Percentiles rank a stretch among this genome's conserved stretches.
These are phyloP conservation scores for peach (Prunus persica) DNA, from an alignment of 306 rosid species.

Conservation along the genomic window Prunus_persica_NCBIv2 NC_034011.1:1074001-1074500, in stretches of 20 bases:
- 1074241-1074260: background rate
- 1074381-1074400: background rate
- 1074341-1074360: background rate
- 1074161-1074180: background rate
- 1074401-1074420: background rate
- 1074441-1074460: background rate
- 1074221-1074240: background rate
- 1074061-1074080: conserved; percentile 90
- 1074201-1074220: background rate
- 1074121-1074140: background rate
- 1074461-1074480: background rate
- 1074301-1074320: background rate
- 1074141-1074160: too few species aligned
- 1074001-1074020: conserved; percentile 35
- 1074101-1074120: conserved; percentile 11
- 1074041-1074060: conserved; percentile 99
- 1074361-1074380: background rate
- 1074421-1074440: background rate
- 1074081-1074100: conserved; percentile 49
- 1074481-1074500: background rate
- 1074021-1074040: conserved; percentile 92
- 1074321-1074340: background rate
- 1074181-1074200: background rate
- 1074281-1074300: background rate
- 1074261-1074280: background rate